Evolutionary conservation across 495 filamentous ascomycete genomes (phyloP).

Genomic region (Terfezia boudieri): DNA sequence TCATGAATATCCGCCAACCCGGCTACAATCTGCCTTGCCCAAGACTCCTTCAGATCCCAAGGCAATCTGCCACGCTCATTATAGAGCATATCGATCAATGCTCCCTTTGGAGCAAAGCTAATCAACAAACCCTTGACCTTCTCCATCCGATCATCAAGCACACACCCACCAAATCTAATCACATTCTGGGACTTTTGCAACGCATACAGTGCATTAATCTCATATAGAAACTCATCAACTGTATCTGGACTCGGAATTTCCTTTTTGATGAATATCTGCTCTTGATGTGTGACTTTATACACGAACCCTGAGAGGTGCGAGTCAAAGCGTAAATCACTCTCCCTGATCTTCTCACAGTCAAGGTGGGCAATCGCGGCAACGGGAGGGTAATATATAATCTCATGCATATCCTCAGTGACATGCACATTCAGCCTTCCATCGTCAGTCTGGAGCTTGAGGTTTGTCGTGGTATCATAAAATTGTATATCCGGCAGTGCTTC

Average conservation of each 20-base stretch:
- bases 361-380: slow-evolving; percentile 56
- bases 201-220: slow-evolving; percentile 78
- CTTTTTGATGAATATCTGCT: slow-evolving; percentile 70
- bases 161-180: slow-evolving; percentile 69
- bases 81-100: slow-evolving; percentile 76
- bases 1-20: slow-evolving; percentile 88
- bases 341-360: slow-evolving; percentile 39
- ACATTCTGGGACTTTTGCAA: slow-evolving; percentile 53
- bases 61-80: slow-evolving; percentile 33
- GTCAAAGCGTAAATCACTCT: slow-evolving; percentile 61
- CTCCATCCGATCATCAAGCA: slow-evolving; percentile 56
- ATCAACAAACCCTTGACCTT: slow-evolving; percentile 79
- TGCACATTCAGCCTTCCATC: slow-evolving; percentile 86
- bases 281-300: slow-evolving; percentile 63
- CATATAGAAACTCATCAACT: slow-evolving; percentile 92
- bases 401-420: slow-evolving; percentile 93
- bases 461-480: slow-evolving; percentile 89
- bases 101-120: slow-evolving; percentile 68
- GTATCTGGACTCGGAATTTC: slow-evolving; percentile 94
- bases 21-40: slow-evolving; percentile 81
- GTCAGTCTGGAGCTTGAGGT: slow-evolving; percentile 78
- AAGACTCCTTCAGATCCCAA: slow-evolving; percentile 61
- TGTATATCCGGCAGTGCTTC: slow-evolving; percentile 79
- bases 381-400: slow-evolving; percentile 76
- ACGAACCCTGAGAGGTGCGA: slow-evolving; percentile 92